A percentile compares a stretch with the other conserved stretches of the same genome.
Evolutionary conservation across 1,284 basidiomycete species (phyloP).

Genomic region (Trichosporon coremiiforme): DNA sequence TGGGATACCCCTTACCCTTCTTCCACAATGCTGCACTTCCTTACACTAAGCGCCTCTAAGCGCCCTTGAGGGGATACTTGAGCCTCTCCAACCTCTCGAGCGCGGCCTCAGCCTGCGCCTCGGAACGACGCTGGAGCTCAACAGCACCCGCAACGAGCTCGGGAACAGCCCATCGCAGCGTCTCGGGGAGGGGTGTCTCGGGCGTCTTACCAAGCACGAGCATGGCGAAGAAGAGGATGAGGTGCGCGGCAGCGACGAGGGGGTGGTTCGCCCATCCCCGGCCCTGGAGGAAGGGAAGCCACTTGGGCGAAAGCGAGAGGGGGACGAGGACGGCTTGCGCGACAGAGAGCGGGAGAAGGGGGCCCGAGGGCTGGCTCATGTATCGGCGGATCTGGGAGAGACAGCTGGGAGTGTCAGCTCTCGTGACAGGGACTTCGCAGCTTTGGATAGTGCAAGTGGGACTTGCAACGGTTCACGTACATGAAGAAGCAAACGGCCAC

Average conservation of each 20-base stretch:
- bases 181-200: conserved; percentile 26
- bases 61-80: conserved; percentile 47
- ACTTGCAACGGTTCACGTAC: conserved; percentile 30
- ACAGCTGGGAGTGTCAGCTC: neutral
- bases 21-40: neutral
- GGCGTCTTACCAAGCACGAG: conserved; percentile 13
- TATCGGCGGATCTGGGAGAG: conserved; percentile 17
- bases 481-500: conserved; percentile 38
- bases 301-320: conserved; percentile 41
- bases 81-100: conserved; percentile 38
- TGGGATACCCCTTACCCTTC: neutral
- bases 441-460: too few species aligned
- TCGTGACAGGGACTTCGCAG: too few species aligned
- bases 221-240: conserved; percentile 35
- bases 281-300: conserved; percentile 27
- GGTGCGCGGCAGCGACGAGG: conserved; percentile 33
- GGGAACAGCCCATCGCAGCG: conserved; percentile 43
- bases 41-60: conserved; percentile 26
- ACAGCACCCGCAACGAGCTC: conserved; percentile 40
- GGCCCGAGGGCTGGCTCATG: conserved; percentile 15
- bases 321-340: conserved; percentile 41
- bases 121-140: conserved; percentile 41
- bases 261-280: conserved; percentile 24
- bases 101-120: conserved; percentile 36
- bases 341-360: conserved; percentile 27